Conservation (phyloP, 2,329 filamentous ascomycete genomes). For the Cladophialophora yegresii region DNA sequence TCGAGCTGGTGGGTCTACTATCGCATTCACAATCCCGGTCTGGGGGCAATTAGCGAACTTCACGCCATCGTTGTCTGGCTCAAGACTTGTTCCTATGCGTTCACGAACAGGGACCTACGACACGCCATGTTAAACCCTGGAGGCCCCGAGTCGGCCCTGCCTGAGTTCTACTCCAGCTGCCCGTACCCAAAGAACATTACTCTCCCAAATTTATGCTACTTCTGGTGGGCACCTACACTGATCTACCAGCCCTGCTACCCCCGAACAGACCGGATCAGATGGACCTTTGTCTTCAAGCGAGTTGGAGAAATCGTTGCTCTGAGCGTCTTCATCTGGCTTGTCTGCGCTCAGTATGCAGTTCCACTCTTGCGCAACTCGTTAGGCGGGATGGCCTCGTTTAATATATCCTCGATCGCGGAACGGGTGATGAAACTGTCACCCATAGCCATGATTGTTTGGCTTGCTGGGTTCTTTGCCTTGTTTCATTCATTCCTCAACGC, state of each 20-base stretch:
- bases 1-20: slow-evolving; percentile 87
- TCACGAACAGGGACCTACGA: slow-evolving; percentile 92
- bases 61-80: slow-evolving; percentile 95
- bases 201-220: slow-evolving; percentile 82
- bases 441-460: slow-evolving; percentile 93
- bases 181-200: slow-evolving; percentile 93
- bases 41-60: slow-evolving; percentile 85
- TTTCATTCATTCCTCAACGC: slow-evolving; percentile 94
- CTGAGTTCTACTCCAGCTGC: slow-evolving; percentile 77
- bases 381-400: slow-evolving; percentile 78
- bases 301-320: slow-evolving; percentile 74
- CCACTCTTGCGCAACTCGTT: slow-evolving; percentile 88
- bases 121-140: slow-evolving; percentile 83
- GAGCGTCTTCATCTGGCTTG: slow-evolving; percentile 90
- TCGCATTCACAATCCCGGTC: slow-evolving; percentile 86
- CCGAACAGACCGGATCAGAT: slow-evolving; percentile 75
- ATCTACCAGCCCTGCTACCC: slow-evolving; percentile 98
- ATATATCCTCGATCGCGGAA: slow-evolving; percentile 80
- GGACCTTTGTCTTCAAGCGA: slow-evolving; percentile 84
- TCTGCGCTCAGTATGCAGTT: slow-evolving; percentile 89
- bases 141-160: slow-evolving; percentile 66
- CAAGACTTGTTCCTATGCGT: slow-evolving; percentile 92
- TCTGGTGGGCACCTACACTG: slow-evolving; percentile 96
- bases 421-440: slow-evolving; percentile 92
- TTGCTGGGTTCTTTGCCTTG: slow-evolving; percentile 93